Base-by-base conservation (phyloP, 2,329 filamentous ascomycete genomes). In the Aspergillus sp. region DNA sequence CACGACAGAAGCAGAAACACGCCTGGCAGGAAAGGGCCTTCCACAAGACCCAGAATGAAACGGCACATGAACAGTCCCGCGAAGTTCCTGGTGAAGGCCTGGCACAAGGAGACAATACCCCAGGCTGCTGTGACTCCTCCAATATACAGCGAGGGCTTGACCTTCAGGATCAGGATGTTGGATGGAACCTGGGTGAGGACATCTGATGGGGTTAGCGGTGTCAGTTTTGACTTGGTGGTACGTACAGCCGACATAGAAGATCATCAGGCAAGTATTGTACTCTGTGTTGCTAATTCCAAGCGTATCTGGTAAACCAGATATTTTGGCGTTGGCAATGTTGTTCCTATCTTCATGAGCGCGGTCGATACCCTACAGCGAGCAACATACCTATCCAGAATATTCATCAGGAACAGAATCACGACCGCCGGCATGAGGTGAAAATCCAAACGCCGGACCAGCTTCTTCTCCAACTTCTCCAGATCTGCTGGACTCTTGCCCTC, bases 381-480 rank as follows among this genome's bases (percentile, higher is more conserved):
- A 2, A 52, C 37, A 6, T 19, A 44, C 49, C 49, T 52, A 35
- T 52, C 49, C 39, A 52, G 49, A 8, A 52, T 52, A 17, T 52
- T 52, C 49, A 52, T 52, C 9, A 52, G 17, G 49, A 52, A 52
- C 8, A 52, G 39, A n/a, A 52, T 52, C 5, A 52, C 49, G 4
- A 52, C 49, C n/a, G 49, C 49, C 0, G 49, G 49, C 49, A 52
- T 33, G 4, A 52, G 49, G 15, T 52, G 39, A 21, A 52, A 44
- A 40, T 52, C 49, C 8, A 52, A 17, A 3, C 15, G 49, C 5
- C 49, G 40, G 23, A 52, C 49, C 15, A 52, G 49, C n/a, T 35
- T 43, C 14, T 44, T 52, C 39, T 52, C 49, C 19, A 52, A n/a
- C n/a, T 21, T 23, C 15, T 33, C 9, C n/a, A 52, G 39, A 6